Conservation (phyloP, 768 basidiomycete genomes). For the Mycena polygramma region DNA sequence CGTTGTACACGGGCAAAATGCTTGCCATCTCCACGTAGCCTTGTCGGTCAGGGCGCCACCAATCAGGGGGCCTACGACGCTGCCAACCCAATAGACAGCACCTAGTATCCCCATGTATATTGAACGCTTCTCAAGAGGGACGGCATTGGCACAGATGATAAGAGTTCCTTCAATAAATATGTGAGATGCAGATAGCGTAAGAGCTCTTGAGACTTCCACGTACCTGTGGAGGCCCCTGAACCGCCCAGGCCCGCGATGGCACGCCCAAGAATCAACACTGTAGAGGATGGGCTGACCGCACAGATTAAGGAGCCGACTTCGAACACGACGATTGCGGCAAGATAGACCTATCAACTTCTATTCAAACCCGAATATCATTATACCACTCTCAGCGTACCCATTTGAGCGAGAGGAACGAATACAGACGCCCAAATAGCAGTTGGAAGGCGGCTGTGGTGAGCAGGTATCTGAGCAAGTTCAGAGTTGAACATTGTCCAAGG, state of each 20-base stretch:
- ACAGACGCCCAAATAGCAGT: constrained; percentile 24
- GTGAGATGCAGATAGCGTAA: too few species aligned
- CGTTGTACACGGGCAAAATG: too few species aligned
- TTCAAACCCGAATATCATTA: too few species aligned
- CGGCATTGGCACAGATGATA: constrained; percentile 44
- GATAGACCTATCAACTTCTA: too few species aligned
- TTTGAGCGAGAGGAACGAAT: constrained; percentile 18
- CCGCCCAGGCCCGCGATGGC: constrained; percentile 61
- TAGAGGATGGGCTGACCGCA: constrained; percentile 48
- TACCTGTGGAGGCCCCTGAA: constrained; percentile 47
- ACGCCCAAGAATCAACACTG: constrained; percentile 55
- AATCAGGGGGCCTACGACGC: constrained; percentile 46
- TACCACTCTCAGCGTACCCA: too few species aligned
- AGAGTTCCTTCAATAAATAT: too few species aligned
- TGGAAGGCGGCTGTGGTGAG: constrained; percentile 30
- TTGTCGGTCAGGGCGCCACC: constrained; percentile 48
- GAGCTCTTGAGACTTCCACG: too few species aligned
- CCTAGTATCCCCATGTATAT: constrained; percentile 55
- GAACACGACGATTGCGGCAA: constrained; percentile 49
- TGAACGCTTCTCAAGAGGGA: constrained; percentile 46
- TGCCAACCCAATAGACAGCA: constrained; percentile 41
- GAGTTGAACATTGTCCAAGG: not conserved
- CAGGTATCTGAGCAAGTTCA: too few species aligned
- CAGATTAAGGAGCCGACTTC: constrained; percentile 60
- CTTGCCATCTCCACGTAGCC: constrained; percentile 51